Conservation (phyloP, 1,284 basidiomycete genomes). For the Cystobasidium sp. region DNA sequence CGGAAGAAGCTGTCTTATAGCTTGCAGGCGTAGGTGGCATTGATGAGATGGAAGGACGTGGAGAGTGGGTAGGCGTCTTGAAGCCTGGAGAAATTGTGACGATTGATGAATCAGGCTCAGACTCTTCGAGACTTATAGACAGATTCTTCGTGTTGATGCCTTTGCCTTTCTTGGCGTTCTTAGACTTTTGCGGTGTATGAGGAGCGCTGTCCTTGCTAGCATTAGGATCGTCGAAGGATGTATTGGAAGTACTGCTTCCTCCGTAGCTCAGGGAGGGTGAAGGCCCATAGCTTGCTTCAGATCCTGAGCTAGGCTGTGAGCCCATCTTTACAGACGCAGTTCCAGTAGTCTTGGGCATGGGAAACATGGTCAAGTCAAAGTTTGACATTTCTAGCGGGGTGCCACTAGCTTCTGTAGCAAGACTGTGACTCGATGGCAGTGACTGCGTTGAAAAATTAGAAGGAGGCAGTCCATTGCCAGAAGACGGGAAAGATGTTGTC, state of each 20-base stretch:
- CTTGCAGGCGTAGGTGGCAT: conserved; percentile 37
- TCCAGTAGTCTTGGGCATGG: conserved; percentile 1
- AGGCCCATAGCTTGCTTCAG: conserved; percentile 28
- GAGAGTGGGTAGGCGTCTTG: conserved; percentile 39
- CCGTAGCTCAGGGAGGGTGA: conserved; percentile 35
- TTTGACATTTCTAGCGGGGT: neutral
- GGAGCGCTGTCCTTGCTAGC: neutral
- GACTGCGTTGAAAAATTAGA: neutral
- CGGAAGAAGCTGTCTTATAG: conserved; percentile 31
- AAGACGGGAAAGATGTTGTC: neutral
- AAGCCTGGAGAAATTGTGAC: conserved; percentile 1
- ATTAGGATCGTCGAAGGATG: conserved; percentile 35
- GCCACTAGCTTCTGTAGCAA: neutral
- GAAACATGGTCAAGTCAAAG: conserved; percentile 25
- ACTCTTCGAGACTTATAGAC: conserved; percentile 21
- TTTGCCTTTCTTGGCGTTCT: conserved; percentile 1
- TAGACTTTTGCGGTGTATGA: conserved; percentile 17
- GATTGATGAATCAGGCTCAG: neutral
- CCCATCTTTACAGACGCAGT: conserved; percentile 20
- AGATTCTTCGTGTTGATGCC: conserved; percentile 14
- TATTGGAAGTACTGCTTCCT: conserved; percentile 41
- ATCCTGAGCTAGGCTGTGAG: conserved; percentile 23
- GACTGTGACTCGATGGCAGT: neutral
- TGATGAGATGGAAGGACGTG: conserved; percentile 20
- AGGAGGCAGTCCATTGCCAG: neutral